Evolutionary conservation across 2,329 filamentous ascomycete genomes (phyloP).

Genomic region (Teratosphaeria viscida): DNA sequence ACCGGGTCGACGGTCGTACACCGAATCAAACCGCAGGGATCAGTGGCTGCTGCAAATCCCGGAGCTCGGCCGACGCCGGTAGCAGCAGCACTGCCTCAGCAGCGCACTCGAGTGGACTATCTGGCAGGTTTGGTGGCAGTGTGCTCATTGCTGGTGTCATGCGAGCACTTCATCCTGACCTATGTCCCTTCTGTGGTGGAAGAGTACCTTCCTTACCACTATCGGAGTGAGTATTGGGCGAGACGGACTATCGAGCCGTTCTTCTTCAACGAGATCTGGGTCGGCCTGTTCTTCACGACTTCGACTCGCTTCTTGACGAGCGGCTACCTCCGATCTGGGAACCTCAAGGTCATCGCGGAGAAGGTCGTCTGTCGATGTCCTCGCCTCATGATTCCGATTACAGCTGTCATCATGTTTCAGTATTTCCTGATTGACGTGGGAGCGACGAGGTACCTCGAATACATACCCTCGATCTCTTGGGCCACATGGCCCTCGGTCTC

Average conservation of each 20-base stretch:
- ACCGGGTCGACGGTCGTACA: background rate
- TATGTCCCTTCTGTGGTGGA: slow-evolving; percentile 32
- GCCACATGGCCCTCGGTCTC: slow-evolving; percentile 37
- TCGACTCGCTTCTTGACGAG: slow-evolving; percentile 36
- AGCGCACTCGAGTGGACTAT: slow-evolving; percentile 32
- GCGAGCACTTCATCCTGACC: slow-evolving; percentile 35
- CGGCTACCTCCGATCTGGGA: slow-evolving; percentile 32
- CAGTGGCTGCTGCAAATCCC: slow-evolving; percentile 6
- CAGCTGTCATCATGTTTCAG: slow-evolving; percentile 33
- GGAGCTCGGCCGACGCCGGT: slow-evolving; percentile 4
- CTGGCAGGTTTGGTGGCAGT: slow-evolving; percentile 37
- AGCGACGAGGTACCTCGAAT: slow-evolving; percentile 34
- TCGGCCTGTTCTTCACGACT: slow-evolving; percentile 39
- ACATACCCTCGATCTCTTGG: slow-evolving; percentile 38
- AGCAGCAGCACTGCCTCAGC: slow-evolving; percentile 5
- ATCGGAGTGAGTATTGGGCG: slow-evolving; percentile 32
- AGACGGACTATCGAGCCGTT: slow-evolving; percentile 34
- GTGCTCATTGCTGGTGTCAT: slow-evolving; percentile 36
- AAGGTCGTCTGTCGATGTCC: slow-evolving; percentile 34
- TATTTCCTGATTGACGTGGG: slow-evolving; percentile 39
- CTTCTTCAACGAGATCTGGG: slow-evolving; percentile 37
- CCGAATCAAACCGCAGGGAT: slow-evolving; percentile 5
- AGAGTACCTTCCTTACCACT: slow-evolving; percentile 27
- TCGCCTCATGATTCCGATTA: slow-evolving; percentile 36
- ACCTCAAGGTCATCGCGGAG: slow-evolving; percentile 34